Evolutionary conservation across 345 rosid genomes (phyloP).

Genomic region (Citrus hindsii): DNA sequence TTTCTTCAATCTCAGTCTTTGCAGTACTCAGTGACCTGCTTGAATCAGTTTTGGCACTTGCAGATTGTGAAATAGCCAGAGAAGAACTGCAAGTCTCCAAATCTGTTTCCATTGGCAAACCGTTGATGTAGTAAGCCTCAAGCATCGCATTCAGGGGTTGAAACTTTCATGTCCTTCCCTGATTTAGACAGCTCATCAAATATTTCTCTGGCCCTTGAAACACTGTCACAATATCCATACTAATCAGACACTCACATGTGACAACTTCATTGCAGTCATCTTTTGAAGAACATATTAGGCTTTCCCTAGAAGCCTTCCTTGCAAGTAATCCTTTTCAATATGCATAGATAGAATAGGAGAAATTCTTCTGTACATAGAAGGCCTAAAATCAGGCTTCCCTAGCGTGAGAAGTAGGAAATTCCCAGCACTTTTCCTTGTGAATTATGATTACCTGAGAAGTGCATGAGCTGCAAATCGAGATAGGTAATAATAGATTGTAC

Average conservation of each 20-base stretch:
- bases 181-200: slow-evolving; percentile 58
- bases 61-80: slow-evolving; percentile 35
- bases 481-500: background rate
- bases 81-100: slow-evolving; percentile 54
- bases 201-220: slow-evolving; percentile 69
- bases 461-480: background rate
- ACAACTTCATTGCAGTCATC: slow-evolving; percentile 70
- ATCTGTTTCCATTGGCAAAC: slow-evolving; percentile 68
- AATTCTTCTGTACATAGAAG: too few relatives aligned
- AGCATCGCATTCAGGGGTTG: slow-evolving; percentile 83
- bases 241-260: slow-evolving; percentile 76
- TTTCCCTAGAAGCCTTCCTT: slow-evolving; percentile 65
- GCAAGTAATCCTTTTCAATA: too few relatives aligned
- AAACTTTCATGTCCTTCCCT: slow-evolving; percentile 49
- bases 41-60: slow-evolving; percentile 11
- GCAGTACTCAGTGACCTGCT: slow-evolving; percentile 15
- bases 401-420: too few relatives aligned
- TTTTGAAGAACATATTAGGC: slow-evolving; percentile 58
- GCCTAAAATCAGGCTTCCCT: too few relatives aligned
- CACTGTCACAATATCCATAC: slow-evolving; percentile 71
- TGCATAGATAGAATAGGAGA: too few relatives aligned
- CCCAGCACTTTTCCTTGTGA: too few relatives aligned
- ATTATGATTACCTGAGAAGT: background rate
- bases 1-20: slow-evolving; percentile 20
- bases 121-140: slow-evolving; percentile 73